These are phyloP conservation scores for Pseudofabraea citricarpa DNA, from an alignment of 2,329 filamentous ascomycete species.

Conservation along the genomic window DNA sequence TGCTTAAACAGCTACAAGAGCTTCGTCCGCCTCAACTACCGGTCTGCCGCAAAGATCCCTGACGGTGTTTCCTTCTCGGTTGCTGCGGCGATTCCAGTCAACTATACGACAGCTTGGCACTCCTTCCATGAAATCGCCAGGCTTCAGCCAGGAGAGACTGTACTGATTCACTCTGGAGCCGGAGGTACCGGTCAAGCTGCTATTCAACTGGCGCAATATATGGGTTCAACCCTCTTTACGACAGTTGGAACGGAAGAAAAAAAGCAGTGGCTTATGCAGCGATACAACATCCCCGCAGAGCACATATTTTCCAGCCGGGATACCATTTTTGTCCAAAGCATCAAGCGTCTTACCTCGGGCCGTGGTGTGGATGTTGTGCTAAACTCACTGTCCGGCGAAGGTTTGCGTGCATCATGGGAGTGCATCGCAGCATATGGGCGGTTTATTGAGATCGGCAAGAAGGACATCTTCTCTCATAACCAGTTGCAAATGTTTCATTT, in stretches of 20 bases:
- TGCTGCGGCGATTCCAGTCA: conserved; percentile 12
- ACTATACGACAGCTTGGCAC: conserved; percentile 13
- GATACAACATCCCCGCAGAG: conserved; percentile 13
- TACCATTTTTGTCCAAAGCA: not conserved
- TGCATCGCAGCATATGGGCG: not conserved
- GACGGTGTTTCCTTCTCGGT: conserved; percentile 8
- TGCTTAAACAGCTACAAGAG: too few relatives aligned
- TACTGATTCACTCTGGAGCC: conserved; percentile 27
- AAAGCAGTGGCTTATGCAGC: conserved; percentile 8
- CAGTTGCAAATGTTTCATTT: not conserved
- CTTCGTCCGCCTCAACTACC: too few relatives aligned
- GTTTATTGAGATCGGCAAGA: not conserved
- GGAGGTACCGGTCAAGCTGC: conserved; percentile 27
- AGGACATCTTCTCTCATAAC: not conserved
- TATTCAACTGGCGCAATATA: conserved; percentile 19
- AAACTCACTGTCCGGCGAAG: not conserved
- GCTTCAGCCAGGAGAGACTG: conserved; percentile 12
- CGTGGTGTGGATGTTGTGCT: not conserved
- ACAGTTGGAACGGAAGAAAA: conserved; percentile 13
- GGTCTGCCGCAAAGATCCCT: not conserved
- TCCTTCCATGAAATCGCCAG: conserved; percentile 9
- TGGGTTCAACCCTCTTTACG: conserved; percentile 22
- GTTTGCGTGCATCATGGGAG: not conserved
- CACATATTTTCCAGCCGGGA: not conserved
- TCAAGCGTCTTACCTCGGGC: not conserved